These are phyloP conservation scores for Scedosporium boydii DNA, from an alignment of 2,329 filamentous ascomycete species.

Conservation along the genomic window DNA sequence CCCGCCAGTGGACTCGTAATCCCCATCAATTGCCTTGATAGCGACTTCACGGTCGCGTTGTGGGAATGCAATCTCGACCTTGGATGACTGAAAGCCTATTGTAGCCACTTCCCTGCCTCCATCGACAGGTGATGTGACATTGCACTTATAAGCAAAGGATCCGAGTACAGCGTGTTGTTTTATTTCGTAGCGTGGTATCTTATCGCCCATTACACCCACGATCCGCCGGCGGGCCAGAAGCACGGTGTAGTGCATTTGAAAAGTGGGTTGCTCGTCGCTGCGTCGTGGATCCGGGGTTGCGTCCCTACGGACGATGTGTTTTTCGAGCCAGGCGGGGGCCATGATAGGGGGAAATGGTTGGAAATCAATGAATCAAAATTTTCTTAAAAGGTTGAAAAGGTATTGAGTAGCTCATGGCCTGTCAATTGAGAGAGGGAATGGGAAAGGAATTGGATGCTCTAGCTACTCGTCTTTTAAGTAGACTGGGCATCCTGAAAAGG, in stretches of 20 bases:
- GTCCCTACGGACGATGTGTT: slow-evolving; percentile 4
- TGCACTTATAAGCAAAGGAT: slow-evolving; percentile 2
- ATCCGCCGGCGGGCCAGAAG: slow-evolving; percentile 4
- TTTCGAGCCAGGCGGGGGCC: slow-evolving; percentile 8
- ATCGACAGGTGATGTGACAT: slow-evolving; percentile 4
- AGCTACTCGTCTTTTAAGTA: too few species aligned
- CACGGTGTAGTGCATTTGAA: slow-evolving; percentile 6
- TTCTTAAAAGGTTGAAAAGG: too few species aligned
- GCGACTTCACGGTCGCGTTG: background rate
- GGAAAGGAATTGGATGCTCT: too few species aligned
- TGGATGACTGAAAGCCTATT: slow-evolving; percentile 3
- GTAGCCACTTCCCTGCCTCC: slow-evolving; percentile 4
- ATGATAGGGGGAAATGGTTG: background rate
- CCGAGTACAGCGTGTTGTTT: slow-evolving; percentile 1
- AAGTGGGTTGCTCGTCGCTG: slow-evolving; percentile 1
- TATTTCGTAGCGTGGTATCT: slow-evolving; percentile 5
- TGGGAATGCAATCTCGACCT: background rate
- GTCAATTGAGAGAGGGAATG: too few species aligned
- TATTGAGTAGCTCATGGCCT: too few species aligned
- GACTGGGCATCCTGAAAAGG: too few species aligned
- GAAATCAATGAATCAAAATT: too few species aligned
- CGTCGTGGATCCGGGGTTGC: slow-evolving; percentile 4
- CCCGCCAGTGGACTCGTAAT: background rate
- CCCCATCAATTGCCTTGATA: background rate
- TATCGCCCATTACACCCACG: slow-evolving; percentile 5